Base-by-base conservation (phyloP, 1,284 basidiomycete species). In the Lentinula novae-zelandiae region DNA sequence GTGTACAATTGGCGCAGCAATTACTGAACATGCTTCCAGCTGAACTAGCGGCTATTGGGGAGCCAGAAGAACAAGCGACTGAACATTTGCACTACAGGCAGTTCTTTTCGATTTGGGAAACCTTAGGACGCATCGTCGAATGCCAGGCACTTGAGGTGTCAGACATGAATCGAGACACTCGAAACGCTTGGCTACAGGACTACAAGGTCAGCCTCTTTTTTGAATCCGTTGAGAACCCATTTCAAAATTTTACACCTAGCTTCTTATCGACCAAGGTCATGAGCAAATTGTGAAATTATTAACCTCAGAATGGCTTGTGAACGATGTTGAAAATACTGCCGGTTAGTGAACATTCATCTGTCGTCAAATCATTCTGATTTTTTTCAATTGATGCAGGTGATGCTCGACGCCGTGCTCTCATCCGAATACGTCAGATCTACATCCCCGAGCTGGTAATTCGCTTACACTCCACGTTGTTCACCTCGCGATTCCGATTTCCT, bases 401-500 rank as follows among this genome's bases (percentile, higher is more conserved):
- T 57, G 81, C 81, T 10, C 80, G 92, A 12, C 76, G 78, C 20
- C 77, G 78, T 31, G 93, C 97, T 66, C 82, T 97, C 55, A 75
- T 82, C 2, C 83, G 90, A 22, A 92, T 98, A 61, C 85, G 96
- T 36, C 89, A 93, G 67, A 88, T 96, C 40, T 96, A 92, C 73
- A 80, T 98, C 17, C 96, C 96, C 0, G 95, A 98, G 71, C 81
- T 98, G 42, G 85, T 98, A 65, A 80, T 98, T 63, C 86, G 93
- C 20, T 76, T 98, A 15, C 96, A 98, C 70, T 77, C 81, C 36
- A 77, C 90, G 60, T 78, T 98, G 12, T 83, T 87, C 63, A 77
- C 82, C 40, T 92, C 93, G 5, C 78, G 87, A 17, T 71, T 77
- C 5, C 75, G 83, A 13, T 78, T 95, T 49, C 85, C 89, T 10